Evolutionary conservation across 192 early-diverging fungal genomes (phyloP).

Genomic region (Coemansia sp.): DNA sequence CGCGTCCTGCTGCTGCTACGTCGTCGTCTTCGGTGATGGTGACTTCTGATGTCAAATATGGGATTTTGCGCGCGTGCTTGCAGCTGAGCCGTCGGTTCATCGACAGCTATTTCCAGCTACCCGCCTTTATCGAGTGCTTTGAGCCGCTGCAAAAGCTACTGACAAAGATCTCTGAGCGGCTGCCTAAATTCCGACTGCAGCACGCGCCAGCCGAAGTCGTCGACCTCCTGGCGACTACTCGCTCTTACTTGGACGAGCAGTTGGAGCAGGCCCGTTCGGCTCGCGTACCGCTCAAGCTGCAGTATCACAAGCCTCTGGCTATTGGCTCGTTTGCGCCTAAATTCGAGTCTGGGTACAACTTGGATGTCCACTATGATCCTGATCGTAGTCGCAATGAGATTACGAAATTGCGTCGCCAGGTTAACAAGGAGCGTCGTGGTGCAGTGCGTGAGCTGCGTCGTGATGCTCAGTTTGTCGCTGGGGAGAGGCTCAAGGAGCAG

Average conservation of each 20-base stretch:
- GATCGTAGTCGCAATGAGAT: slow-evolving; percentile 75
- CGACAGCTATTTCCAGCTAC: slow-evolving; percentile 62
- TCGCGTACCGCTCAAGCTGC: slow-evolving; percentile 79
- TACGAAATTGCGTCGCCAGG: slow-evolving; percentile 78
- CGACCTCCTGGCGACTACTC: slow-evolving; percentile 16
- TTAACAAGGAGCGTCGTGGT: slow-evolving; percentile 94
- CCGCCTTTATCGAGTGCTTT: slow-evolving; percentile 72
- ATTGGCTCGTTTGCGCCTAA: slow-evolving; percentile 88
- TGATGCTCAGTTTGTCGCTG: slow-evolving; percentile 87
- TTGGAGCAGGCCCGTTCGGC: slow-evolving; percentile 56
- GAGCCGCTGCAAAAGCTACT: slow-evolving; percentile 31
- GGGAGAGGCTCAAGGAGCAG: slow-evolving; percentile 67
- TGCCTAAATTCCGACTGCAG: slow-evolving; percentile 39
- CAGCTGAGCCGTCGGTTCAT: slow-evolving; percentile 23
- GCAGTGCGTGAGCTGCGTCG: slow-evolving; percentile 95
- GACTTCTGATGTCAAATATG: slow-evolving; percentile 25
- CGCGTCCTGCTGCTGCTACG: not conserved
- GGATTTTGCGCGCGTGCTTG: slow-evolving; percentile 29
- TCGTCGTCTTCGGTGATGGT: not conserved
- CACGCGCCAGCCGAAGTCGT: slow-evolving; percentile 24
- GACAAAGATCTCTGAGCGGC: slow-evolving; percentile 21
- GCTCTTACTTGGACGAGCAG: slow-evolving; percentile 57
- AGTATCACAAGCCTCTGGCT: slow-evolving; percentile 84
- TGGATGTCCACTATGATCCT: slow-evolving; percentile 84
- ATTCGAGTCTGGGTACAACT: slow-evolving; percentile 88